phyloP scores from a whole-genome alignment of 768 basidiomycete genomes.

The Tricholoma terreum region DNA sequence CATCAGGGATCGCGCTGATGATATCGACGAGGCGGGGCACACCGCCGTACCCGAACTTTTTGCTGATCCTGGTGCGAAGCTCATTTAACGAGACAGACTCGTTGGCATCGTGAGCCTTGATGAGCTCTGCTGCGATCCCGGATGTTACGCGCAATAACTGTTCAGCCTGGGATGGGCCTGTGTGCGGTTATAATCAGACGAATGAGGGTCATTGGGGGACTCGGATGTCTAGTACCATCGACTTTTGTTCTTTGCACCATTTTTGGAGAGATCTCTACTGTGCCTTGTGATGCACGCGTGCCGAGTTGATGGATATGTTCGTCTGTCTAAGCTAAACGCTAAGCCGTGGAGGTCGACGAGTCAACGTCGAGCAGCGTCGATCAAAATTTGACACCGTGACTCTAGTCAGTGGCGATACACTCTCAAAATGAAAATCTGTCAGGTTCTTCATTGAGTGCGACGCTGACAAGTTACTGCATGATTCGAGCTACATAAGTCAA shows the following conservation, averaged over 20 bases:
- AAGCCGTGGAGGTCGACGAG: no score
- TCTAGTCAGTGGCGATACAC: no score
- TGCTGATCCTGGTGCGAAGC: constrained; percentile 82
- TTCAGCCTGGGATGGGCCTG: constrained; percentile 87
- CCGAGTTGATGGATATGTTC: no score
- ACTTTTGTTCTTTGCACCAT: constrained; percentile 22
- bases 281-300: no score
- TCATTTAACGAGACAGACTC: constrained; percentile 83
- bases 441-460: no score
- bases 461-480: no score
- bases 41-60: constrained; percentile 83
- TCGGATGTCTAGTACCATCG: constrained; percentile 12
- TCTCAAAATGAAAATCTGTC: no score
- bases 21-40: constrained; percentile 96
- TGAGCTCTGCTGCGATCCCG: constrained; percentile 91
- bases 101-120: constrained; percentile 79
- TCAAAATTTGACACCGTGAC: no score
- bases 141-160: constrained; percentile 86
- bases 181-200: neutral
- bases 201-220: neutral
- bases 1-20: constrained; percentile 96
- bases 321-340: no score
- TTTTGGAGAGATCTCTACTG: no score
- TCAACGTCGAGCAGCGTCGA: no score
- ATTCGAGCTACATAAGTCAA: no score